Evolutionary conservation across 1,284 basidiomycete genomes (phyloP), one percentile per base, ranked within the genome.

Genomic region (Golubevia pallescens): DNA sequence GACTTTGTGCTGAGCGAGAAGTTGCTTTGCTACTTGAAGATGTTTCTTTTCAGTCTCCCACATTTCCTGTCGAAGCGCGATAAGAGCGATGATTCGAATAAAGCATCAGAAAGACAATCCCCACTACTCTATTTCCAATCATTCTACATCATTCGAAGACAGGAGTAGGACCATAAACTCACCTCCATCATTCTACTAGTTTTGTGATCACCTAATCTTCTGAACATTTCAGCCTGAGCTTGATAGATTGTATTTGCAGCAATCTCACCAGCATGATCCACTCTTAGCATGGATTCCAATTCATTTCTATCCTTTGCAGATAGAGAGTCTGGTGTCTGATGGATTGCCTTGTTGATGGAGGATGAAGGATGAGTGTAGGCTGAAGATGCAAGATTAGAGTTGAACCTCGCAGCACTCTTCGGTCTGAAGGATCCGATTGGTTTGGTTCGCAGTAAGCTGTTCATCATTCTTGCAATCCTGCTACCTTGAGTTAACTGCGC

Each of bases 1-100:
- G 34, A 94, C 89, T 14, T 88, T 88, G 84, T 97, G 94, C 84
- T 98, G 94, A 1, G 89, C 82, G 69, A 93, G 91, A 32, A 98
- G 86, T 72, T 90, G 91, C 75, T 94, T n/a, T n/a, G 77, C 75
- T 14, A 83, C 81, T 3, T 69, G 56, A 24, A 85, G 65, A 63
- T 85, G 82, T 69, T 85, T 85, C 52, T 78, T 77, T 58, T 85
- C 82, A 19, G 74, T 79, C 53, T 69, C 63, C 77, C 79, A 80
- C 82, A 85, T 84, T 42, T 84, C 78, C 38, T 69, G 56, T n/a
- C n/a, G n/a, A n/a, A n/a, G n/a, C n/a, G n/a, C n/a, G n/a, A n/a
- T n/a, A n/a, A n/a, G n/a, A n/a, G n/a, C n/a, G n/a, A n/a, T n/a
- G n/a, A n/a, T n/a, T n/a, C n/a, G n/a, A n/a, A n/a, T n/a, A n/a